A percentile compares a stretch with the other conserved stretches of the same genome.
Evolutionary conservation across 805 yeast species (phyloP).

Genomic region (Wickerhamiella dianesei): DNA sequence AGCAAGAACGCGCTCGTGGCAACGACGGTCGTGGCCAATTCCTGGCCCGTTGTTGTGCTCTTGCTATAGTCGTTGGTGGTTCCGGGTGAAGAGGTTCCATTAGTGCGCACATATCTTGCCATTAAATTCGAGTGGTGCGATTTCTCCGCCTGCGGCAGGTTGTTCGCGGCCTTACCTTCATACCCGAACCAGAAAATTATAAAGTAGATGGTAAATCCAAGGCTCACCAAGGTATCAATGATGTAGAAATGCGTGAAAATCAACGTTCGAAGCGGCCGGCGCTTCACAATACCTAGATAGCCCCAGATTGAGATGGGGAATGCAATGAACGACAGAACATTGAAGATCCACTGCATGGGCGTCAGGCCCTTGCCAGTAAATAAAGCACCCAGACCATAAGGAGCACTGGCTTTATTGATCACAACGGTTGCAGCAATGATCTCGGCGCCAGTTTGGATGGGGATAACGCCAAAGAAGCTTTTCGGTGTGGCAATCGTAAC

Average conservation of each 20-base stretch:
- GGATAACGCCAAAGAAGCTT: slow-evolving; percentile 57
- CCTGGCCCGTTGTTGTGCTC: slow-evolving; percentile 22
- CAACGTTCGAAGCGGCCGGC: slow-evolving; percentile 48
- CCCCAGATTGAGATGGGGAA: slow-evolving; percentile 57
- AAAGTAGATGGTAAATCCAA: slow-evolving; percentile 61
- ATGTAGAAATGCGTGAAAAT: slow-evolving; percentile 49
- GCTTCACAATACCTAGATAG: slow-evolving; percentile 35
- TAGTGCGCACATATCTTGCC: slow-evolving; percentile 1
- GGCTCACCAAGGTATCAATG: slow-evolving; percentile 52
- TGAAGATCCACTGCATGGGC: slow-evolving; percentile 69
- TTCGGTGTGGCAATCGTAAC: slow-evolving; percentile 19
- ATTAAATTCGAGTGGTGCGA: neutral
- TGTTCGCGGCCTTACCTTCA: slow-evolving; percentile 18
- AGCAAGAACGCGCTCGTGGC: slow-evolving; percentile 35
- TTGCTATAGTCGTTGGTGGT: slow-evolving; percentile 12
- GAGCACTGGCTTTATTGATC: slow-evolving; percentile 78
- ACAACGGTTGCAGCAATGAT: slow-evolving; percentile 59
- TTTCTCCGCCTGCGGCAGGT: slow-evolving; percentile 5
- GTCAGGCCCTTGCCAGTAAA: slow-evolving; percentile 78
- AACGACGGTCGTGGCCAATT: slow-evolving; percentile 33
- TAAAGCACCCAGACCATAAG: slow-evolving; percentile 72
- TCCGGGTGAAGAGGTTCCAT: slow-evolving; percentile 3
- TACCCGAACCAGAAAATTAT: slow-evolving; percentile 55
- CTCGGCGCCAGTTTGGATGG: slow-evolving; percentile 82
- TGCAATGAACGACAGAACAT: slow-evolving; percentile 47